Evolutionary conservation across 371 early-diverging fungal genomes (phyloP).

Genomic region (Rhizopus stolonifer): DNA sequence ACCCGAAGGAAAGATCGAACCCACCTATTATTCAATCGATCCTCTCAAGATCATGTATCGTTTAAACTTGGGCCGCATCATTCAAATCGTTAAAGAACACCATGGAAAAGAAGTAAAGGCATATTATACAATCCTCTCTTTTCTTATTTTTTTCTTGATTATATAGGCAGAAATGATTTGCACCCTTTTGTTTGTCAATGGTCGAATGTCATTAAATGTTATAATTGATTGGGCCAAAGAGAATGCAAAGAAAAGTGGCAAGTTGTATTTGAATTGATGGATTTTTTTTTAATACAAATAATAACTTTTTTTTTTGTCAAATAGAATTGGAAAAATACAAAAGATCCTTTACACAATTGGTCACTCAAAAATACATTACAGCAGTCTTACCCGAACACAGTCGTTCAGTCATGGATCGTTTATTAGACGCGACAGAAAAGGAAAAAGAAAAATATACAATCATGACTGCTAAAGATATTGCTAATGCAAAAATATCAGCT

Average conservation of each 20-base stretch:
- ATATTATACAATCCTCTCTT: background rate
- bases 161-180: constrained; percentile 33
- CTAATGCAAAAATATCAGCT: constrained; percentile 51
- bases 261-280: constrained; percentile 6
- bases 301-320: background rate
- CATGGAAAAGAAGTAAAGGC: constrained; percentile 63
- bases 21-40: constrained; percentile 68
- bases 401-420: constrained; percentile 60
- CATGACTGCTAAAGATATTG: constrained; percentile 68
- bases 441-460: constrained; percentile 59
- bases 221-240: constrained; percentile 29
- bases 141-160: no score
- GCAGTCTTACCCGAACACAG: constrained; percentile 67
- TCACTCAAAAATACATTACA: constrained; percentile 57
- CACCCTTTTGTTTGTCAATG: constrained; percentile 33
- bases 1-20: constrained; percentile 54
- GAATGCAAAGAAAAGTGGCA: constrained; percentile 32
- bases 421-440: constrained; percentile 63
- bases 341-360: constrained; percentile 55
- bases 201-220: constrained; percentile 33
- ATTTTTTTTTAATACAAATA: no score
- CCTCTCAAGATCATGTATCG: constrained; percentile 58
- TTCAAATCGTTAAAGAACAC: constrained; percentile 57
- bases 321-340: constrained; percentile 39
- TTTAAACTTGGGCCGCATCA: constrained; percentile 65